Evolutionary conservation across 2,329 filamentous ascomycete species (phyloP).

Genomic region (Metarhizium guizhouense): DNA sequence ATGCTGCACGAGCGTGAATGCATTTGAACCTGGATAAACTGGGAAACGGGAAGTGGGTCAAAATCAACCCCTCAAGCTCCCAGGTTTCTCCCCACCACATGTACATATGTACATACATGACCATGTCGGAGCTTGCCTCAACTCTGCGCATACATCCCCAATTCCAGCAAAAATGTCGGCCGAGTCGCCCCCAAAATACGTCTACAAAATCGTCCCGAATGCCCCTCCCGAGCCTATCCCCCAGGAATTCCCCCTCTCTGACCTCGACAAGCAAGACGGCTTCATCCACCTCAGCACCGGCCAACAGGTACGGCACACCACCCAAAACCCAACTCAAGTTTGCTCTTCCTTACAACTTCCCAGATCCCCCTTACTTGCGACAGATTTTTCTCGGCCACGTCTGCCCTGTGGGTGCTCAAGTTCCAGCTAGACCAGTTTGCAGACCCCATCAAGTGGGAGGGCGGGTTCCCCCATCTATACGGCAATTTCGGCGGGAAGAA

Average conservation of each 20-base stretch:
- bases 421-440: slow-evolving; percentile 38
- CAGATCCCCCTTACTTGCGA: slow-evolving; percentile 36
- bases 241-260: slow-evolving; percentile 44
- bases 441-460: slow-evolving; percentile 44
- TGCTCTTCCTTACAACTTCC: background rate
- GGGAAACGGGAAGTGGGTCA: too few species aligned
- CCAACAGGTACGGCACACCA: slow-evolving; percentile 34
- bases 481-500: slow-evolving; percentile 46
- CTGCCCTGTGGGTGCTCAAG: slow-evolving; percentile 42
- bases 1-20: background rate
- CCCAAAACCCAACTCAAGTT: background rate
- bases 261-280: slow-evolving; percentile 50
- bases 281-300: slow-evolving; percentile 54
- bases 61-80: too few species aligned
- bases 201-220: slow-evolving; percentile 53
- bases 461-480: slow-evolving; percentile 50
- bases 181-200: slow-evolving; percentile 26
- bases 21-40: too few species aligned
- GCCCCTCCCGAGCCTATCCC: slow-evolving; percentile 46
- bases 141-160: background rate
- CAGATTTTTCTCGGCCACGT: slow-evolving; percentile 31
- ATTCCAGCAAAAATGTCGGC: slow-evolving; percentile 1
- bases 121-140: too few species aligned
- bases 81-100: too few species aligned
- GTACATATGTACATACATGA: too few species aligned